Base-by-base conservation (phyloP, 1,139 yeast species). In the Taphrina communis region DNA sequence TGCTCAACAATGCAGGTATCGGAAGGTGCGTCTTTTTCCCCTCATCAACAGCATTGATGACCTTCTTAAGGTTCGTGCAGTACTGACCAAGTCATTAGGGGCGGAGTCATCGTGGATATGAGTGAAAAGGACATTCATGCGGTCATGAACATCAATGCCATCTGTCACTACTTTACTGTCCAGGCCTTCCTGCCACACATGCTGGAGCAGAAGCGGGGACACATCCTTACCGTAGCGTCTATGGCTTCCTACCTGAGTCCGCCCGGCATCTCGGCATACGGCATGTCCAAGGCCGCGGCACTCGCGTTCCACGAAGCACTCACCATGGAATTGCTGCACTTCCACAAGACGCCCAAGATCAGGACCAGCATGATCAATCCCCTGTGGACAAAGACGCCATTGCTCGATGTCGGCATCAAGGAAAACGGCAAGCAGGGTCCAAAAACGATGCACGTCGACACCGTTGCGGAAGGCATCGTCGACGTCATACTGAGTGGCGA, bases 251-350 rank as follows among this genome's bases (percentile, higher is more conserved):
- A 88, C 72, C 48, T 59, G 46, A 48, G 59, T 19, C 58, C 61
- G 14, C 41, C 52, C 19, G 41, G 39, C 17, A 31, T 70, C 65
- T 73, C 83, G 52, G 90, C 90, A 0, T 93, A 93, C 75, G 97
- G 97, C 0, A 97, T 97, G 0, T 85, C 96, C 9, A 93, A 93
- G 77, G 88, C 96, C 0, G 97, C 96, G 0, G 78, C 90, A 38
- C 84, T 93, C 67, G 93, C 95, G 0, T 79, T 92, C 62, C 97
- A 93, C 76, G 96, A 90, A 75, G 86, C 94, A 0, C 79, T 93
- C 52, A 86, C 91, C 0, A 85, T 86, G 73, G 96, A 90, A 75
- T 76, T 90, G 50, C 80, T 84, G 0, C 88, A 88, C 69, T 90
- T 90, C 1, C 84, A 92, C 31, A 88, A 87, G 74, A 88, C 96